Evolutionary conservation across 2,329 filamentous ascomycete genomes (phyloP).

Genomic region (Tothia fuscella): DNA sequence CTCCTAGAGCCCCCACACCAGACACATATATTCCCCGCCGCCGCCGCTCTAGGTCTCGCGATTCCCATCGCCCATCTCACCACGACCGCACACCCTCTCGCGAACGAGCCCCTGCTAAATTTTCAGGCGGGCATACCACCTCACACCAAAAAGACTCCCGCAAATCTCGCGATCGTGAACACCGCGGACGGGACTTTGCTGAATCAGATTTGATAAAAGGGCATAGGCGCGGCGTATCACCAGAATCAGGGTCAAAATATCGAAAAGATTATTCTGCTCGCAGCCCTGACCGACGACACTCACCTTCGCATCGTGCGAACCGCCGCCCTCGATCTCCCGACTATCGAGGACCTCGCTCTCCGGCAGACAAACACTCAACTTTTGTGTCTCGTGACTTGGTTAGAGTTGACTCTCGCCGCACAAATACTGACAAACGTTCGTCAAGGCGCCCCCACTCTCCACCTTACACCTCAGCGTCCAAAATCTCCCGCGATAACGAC

Average conservation of each 20-base stretch:
- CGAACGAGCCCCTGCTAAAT: neutral
- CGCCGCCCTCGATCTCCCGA: conserved; percentile 4
- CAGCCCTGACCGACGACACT: neutral
- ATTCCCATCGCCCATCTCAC: conserved; percentile 1
- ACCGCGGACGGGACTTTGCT: conserved; percentile 12
- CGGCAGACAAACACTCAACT: neutral
- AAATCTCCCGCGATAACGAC: neutral
- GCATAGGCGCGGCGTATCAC: too few relatives aligned
- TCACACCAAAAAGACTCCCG: conserved; percentile 14
- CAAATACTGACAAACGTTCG: too few relatives aligned
- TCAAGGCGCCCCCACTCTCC: too few relatives aligned
- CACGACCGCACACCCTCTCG: conserved; percentile 16
- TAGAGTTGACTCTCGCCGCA: too few relatives aligned
- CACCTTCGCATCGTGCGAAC: conserved; percentile 2
- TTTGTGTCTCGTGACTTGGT: too few relatives aligned
- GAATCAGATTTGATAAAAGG: conserved; percentile 1
- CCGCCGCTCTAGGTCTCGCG: conserved; percentile 20
- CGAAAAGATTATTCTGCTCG: neutral
- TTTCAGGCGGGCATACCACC: conserved; percentile 10
- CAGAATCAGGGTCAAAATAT: too few relatives aligned
- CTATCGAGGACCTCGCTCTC: conserved; percentile 3
- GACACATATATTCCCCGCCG: conserved; percentile 19
- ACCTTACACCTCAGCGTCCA: too few relatives aligned
- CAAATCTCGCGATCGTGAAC: conserved; percentile 15
- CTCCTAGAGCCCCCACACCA: conserved; percentile 22